Conservation (phyloP, 2,329 filamentous ascomycete genomes). For the Colletotrichum nymphaeae region DNA sequence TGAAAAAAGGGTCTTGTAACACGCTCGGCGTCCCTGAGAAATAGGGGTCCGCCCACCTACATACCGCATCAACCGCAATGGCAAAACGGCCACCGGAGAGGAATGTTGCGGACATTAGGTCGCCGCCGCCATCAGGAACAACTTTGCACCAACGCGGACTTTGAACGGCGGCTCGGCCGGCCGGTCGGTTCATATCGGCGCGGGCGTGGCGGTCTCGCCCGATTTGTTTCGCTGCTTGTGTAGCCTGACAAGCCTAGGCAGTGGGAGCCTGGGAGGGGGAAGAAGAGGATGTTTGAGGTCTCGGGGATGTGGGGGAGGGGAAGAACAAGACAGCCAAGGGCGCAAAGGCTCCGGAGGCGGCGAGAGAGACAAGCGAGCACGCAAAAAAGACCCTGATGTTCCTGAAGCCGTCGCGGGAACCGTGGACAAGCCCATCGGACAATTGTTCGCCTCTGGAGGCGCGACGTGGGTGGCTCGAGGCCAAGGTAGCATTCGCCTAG, state of each 20-base stretch:
- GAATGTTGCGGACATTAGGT: constrained; percentile 3
- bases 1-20: neutral
- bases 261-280: too few species aligned
- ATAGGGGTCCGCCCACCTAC: neutral
- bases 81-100: neutral
- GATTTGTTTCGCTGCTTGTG: neutral
- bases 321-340: neutral
- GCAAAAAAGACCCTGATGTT: neutral
- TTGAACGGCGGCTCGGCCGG: neutral
- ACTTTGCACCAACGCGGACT: neutral
- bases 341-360: too few species aligned
- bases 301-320: neutral
- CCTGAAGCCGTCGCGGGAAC: neutral
- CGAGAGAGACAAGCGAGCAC: neutral
- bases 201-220: constrained; percentile 18
- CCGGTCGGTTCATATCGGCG: neutral
- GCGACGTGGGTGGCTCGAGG: neutral
- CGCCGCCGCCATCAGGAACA: neutral
- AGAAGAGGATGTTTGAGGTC: neutral
- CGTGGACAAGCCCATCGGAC: neutral
- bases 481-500: neutral
- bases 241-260: too few species aligned
- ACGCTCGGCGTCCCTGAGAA: neutral
- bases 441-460: neutral
- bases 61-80: neutral